Conservation (phyloP, 169 alveolate species). For the Sarcocystis neurona region DNA sequence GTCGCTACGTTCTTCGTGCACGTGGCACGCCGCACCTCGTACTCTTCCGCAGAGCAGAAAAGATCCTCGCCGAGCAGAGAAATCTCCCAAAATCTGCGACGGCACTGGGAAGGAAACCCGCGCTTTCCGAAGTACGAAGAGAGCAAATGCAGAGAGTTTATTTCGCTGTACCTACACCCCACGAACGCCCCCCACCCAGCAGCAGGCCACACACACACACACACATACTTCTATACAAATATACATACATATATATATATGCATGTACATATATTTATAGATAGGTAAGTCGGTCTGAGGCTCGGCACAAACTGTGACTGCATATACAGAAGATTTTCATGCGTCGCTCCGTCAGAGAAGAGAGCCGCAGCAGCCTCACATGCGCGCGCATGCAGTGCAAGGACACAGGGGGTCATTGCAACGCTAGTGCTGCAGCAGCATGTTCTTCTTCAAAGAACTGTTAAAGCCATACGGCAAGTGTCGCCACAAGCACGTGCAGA, state of each 20-base stretch:
- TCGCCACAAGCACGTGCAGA: too few species aligned
- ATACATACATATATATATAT: neutral
- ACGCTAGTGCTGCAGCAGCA: too few species aligned
- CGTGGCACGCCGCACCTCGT: neutral
- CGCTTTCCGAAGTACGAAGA: neutral
- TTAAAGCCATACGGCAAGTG: too few species aligned
- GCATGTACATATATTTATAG: neutral
- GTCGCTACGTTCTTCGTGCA: too few species aligned
- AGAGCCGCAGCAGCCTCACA: too few species aligned
- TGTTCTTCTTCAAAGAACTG: too few species aligned
- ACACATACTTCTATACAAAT: neutral
- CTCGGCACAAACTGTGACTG: too few species aligned
- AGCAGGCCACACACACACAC: neutral
- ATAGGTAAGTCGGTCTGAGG: too few species aligned
- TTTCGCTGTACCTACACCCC: conserved; percentile 10
- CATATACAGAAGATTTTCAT: too few species aligned
- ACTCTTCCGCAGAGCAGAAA: conserved; percentile 14
- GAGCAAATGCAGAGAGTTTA: conserved; percentile 1
- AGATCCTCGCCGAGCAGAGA: conserved; percentile 22
- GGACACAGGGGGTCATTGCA: too few species aligned
- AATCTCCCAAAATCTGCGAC: conserved; percentile 3
- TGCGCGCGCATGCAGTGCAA: too few species aligned
- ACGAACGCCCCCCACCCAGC: neutral
- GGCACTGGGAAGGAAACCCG: conserved; percentile 22
- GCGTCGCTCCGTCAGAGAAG: too few species aligned